Percentiles rank a stretch among this genome's conserved stretches.
Evolutionary conservation across 2,329 filamentous ascomycete species (phyloP).

Genomic region (Scytalidium sp.): DNA sequence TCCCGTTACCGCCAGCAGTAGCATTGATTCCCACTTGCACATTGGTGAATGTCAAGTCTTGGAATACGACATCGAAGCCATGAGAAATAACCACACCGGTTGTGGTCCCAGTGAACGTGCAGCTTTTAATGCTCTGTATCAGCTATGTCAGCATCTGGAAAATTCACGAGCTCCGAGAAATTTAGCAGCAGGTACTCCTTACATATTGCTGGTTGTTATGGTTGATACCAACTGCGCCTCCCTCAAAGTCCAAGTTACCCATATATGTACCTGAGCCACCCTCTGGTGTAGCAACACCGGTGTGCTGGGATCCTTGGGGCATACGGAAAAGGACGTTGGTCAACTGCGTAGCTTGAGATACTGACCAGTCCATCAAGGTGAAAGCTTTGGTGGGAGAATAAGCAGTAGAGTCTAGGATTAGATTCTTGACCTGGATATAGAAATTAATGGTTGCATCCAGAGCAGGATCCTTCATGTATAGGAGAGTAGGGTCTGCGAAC

Average conservation of each 20-base stretch:
- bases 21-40: conserved; percentile 1
- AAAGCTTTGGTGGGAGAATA: conserved; percentile 15
- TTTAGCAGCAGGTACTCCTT: conserved; percentile 55
- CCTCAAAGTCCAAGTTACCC: conserved; percentile 32
- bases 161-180: too few species aligned
- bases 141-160: too few species aligned
- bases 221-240: conserved; percentile 43
- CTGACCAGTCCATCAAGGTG: conserved; percentile 31
- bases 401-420: conserved; percentile 29
- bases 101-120: conserved; percentile 27
- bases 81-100: conserved; percentile 2
- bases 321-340: conserved; percentile 31
- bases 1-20: not conserved
- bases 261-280: conserved; percentile 1
- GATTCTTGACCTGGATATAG: conserved; percentile 28
- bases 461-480: conserved; percentile 21
- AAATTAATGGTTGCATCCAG: conserved; percentile 27
- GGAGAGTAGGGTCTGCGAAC: conserved; percentile 53
- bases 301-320: conserved; percentile 19
- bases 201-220: conserved; percentile 78
- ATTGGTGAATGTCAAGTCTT: conserved; percentile 2
- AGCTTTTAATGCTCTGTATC: conserved; percentile 33
- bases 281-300: not conserved
- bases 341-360: conserved; percentile 29
- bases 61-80: conserved; percentile 1